phyloP scores from a whole-genome alignment of 2,329 filamentous ascomycete species.

The Microdochium bolleyi region DNA sequence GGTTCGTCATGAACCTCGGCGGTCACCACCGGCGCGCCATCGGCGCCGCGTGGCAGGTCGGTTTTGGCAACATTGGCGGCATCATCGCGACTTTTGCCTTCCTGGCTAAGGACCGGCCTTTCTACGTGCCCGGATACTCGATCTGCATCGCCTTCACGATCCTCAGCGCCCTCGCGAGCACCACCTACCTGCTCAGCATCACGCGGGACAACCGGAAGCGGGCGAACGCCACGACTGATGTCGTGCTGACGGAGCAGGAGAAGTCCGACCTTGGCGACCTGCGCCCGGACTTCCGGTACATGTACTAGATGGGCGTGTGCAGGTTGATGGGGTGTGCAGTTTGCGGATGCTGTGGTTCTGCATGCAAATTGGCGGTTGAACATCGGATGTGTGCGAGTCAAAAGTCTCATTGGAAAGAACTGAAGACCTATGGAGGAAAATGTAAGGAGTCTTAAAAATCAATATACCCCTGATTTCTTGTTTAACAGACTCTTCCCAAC shows the following conservation, averaged over 20 bases:
- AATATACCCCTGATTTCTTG: too few species aligned
- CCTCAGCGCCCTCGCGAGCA: conserved; percentile 55
- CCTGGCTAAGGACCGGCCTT: conserved; percentile 56
- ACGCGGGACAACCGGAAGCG: conserved; percentile 52
- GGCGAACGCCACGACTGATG: conserved; percentile 33
- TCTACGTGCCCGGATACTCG: conserved; percentile 64
- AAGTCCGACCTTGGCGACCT: conserved; percentile 50
- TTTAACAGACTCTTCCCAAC: too few species aligned
- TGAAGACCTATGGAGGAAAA: too few species aligned
- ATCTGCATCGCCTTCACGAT: conserved; percentile 70
- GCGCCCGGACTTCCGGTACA: conserved; percentile 47
- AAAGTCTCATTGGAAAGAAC: too few species aligned
- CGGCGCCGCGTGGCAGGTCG: conserved; percentile 69
- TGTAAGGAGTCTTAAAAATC: too few species aligned
- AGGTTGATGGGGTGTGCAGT: too few species aligned
- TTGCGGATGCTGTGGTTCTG: too few species aligned
- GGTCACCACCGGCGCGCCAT: conserved; percentile 61
- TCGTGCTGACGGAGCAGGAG: conserved; percentile 50
- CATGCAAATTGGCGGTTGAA: too few species aligned
- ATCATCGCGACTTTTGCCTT: conserved; percentile 72
- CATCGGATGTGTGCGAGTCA: too few species aligned
- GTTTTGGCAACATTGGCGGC: conserved; percentile 72
- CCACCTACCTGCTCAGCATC: conserved; percentile 52
- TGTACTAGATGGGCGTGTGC: conserved; percentile 26
- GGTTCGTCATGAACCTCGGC: conserved; percentile 71